Evolutionary conservation across 345 rosid genomes (phyloP), one percentile per base, ranked within the genome.

Genomic region (Melaleuca alternifolia): DNA sequence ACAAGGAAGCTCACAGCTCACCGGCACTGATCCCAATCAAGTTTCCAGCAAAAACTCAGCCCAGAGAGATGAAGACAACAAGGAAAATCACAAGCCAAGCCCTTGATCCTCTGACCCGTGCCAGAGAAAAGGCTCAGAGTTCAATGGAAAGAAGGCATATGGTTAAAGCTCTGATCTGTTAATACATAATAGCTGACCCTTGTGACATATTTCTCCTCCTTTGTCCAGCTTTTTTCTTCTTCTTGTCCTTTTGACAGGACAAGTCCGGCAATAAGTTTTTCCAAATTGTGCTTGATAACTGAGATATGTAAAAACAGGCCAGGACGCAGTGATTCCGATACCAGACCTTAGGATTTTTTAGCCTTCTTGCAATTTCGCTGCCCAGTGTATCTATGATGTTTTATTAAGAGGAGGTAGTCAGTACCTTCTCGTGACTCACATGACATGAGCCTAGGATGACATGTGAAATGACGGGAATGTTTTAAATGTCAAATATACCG

Each of bases 11-110:
- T 51, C 91, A 90, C 33, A 54, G 90, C 85, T 82, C 93, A 48
- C 41, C 88, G 89, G 93, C 94, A 87, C 48, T 90, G 85, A 89
- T 90, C 48, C 89, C 89, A 12, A 61, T 89, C 37, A 76, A n/a
- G 18, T n/a, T 81, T 61, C 85, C 89, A 83, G 82, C 56, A 71
- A 44, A 84, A 37, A 79, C 85, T 84, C 84, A 88, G 51, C 24
- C 28, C 79, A 46, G 82, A 62, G 91, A 92, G 87, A 14, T 85
- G 62, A 86, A 84, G 87, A 84, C 87, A 9, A 84, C 26, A 1
- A 89, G 84, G 71, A 86, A 85, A 85, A 92, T 88, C 79, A 88
- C 86, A 26, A 61, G 77, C 54, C 92, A 93, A 86, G 93, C 87
- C 86, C 94, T 92, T 83, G 95, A 92, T 65, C 86, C 90, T 16